Evolutionary conservation across 306 rosid species (phyloP), one percentile per base, ranked within the genome.

Genomic region (Cicer yamashitae): DNA sequence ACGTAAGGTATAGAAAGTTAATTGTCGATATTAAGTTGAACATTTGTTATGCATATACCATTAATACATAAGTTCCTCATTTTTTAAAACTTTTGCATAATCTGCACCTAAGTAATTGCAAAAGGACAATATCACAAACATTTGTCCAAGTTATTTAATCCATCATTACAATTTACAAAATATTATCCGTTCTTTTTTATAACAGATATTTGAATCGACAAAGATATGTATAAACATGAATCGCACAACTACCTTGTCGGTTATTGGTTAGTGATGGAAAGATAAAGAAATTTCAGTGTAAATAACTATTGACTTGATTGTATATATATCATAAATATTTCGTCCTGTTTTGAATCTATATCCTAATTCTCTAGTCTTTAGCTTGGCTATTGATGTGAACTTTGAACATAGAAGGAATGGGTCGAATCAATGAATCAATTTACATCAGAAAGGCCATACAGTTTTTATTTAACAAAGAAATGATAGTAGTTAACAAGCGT

Each of bases 401-500:
- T 39, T 76, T 43, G 44, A 41, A 76, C 37, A 39, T 8, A 40
- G 43, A 50, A 4, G 69, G 50, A 43, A 30, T 8, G 48, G 38
- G 59, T 68, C 61, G 40, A 67, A 57, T 68, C 45, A 41, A 43
- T 43, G 67, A 20, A 58, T 56, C 70, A 58, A 46, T 69, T 48
- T 58, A 38, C 76, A 47, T 69, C 76, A 11, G 5, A 9, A 34
- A 64, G 67, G 74, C 47, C 76, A 69, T 66, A 43, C 44, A 65
- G 46, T 22, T 22, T 22, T 22, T 22, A 20, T 20, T 20, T 20
- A 20, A 20, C 22, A 20, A 20, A 20, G 22, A 20, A 20, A 20
- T 20, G 22, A 20, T 20, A 1, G 22, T 20, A 20, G 22, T 76
- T 12, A 46, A 40, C 54, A 17, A 38, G 50, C 40, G 9, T 62